phyloP scores from a whole-genome alignment of 208 protist species.

The Naegleria lovaniensis region DNA sequence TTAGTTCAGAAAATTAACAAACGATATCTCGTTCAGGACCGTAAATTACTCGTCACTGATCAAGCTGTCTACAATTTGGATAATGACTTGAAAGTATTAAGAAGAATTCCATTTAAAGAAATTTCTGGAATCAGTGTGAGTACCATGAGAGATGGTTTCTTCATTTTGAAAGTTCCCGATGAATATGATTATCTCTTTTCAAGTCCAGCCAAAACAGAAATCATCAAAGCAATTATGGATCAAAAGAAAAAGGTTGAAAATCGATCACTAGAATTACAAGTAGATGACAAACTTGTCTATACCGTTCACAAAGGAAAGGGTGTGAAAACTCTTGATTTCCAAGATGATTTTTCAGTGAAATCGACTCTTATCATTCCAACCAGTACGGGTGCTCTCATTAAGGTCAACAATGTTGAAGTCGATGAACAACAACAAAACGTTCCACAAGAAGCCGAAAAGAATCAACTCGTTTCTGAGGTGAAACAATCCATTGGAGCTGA shows the following conservation, averaged over 20 bases:
- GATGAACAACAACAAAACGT: not conserved
- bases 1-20: conserved; percentile 5
- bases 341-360: not conserved
- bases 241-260: not conserved
- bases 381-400: not conserved
- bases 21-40: not conserved
- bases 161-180: not conserved
- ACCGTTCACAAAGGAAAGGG: not conserved
- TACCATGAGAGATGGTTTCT: conserved; percentile 26
- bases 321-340: conserved; percentile 15
- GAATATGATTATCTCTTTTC: conserved; percentile 20
- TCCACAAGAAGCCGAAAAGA: not conserved
- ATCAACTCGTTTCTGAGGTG: not conserved
- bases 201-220: not conserved
- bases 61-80: conserved; percentile 22
- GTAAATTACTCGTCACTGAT: conserved; percentile 12
- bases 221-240: conserved; percentile 18
- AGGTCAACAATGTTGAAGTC: not conserved
- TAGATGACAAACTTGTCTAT: conserved; percentile 10
- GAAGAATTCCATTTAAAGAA: conserved; percentile 20
- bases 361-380: not conserved
- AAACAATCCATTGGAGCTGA: not conserved
- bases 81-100: not conserved
- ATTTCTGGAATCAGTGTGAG: not conserved
- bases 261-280: not conserved